Base-by-base conservation (phyloP, 1,139 yeast genomes). In the Saccharomyces hybrid region DNA sequence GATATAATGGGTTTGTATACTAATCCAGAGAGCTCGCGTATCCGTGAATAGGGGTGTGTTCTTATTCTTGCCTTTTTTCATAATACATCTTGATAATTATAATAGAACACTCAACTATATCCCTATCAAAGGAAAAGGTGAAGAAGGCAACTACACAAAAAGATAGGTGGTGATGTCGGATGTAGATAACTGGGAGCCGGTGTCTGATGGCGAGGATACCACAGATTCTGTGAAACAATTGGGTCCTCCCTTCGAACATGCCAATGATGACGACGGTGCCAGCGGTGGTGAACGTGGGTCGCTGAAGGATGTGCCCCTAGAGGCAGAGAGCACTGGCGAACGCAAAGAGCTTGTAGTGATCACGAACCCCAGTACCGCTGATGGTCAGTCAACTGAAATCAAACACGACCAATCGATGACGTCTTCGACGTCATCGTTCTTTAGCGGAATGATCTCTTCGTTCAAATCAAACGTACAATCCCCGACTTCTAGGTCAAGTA, bases 131-230 rank as follows among this genome's bases (percentile, higher is more conserved):
- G 24, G 11, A 5, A 38, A 38, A 4, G n/a, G 44, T 38, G 24
- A 38, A 38, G 44, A 38, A 38, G 14, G n/a, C 24, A 16, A 38
- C 21, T 49, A 34, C 27, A 34, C 8, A 16, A 2, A 49, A 19
- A 26, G 42, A 49, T 31, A 8, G 11, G 34, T 48, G 21, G 16
- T 19, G 7, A 28, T 49, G 27, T 21, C 12, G 55, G 50, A 28
- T 44, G 19, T 60, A 28, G 62, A 58, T 49, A 54, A 60, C 31
- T 62, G 63, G 64, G 63, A 57, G 49, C 62, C 64, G 7, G 61
- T 61, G 6, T 52, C 58, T 14, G 53, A 49, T 21, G 54, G 49
- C 21, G 54, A 48, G 27, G 52, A 54, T 14, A 52, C 44, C 19
- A 58, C 44, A 8, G 44, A 38, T 38, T 38, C 54, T 11, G 55